phyloP scores from a whole-genome alignment of 345 rosid species.

The Geranium rotundifolium region DNA sequence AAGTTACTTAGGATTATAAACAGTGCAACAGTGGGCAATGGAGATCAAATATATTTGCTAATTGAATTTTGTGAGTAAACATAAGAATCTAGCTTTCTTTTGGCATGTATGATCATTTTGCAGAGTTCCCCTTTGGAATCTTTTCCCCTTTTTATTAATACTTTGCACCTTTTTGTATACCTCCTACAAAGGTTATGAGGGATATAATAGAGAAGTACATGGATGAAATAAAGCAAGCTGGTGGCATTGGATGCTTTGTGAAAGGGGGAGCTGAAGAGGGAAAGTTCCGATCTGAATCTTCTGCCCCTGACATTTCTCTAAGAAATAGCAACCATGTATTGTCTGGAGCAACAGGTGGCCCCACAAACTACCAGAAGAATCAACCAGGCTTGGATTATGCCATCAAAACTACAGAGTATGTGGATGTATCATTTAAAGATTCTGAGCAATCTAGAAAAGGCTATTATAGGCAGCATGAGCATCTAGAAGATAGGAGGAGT shows the following conservation, averaged over 20 bases:
- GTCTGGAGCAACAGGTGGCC: constrained; percentile 13
- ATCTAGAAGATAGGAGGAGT: constrained; percentile 13
- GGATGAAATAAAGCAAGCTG: constrained; percentile 71
- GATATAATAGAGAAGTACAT: constrained; percentile 81
- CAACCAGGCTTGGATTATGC: constrained; percentile 18
- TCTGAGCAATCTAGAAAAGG: constrained; percentile 19
- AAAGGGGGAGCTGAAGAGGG: constrained; percentile 28
- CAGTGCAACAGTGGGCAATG: too few relatives aligned
- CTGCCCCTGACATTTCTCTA: constrained; percentile 11
- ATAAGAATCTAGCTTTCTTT: background rate
- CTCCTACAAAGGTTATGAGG: constrained; percentile 47
- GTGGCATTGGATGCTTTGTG: constrained; percentile 82
- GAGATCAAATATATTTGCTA: background rate
- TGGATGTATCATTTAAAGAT: constrained; percentile 18
- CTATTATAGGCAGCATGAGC: constrained; percentile 18
- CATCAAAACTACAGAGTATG: constrained; percentile 15
- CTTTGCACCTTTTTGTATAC: constrained; percentile 6
- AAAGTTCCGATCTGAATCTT: constrained; percentile 17
- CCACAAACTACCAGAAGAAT: constrained; percentile 16
- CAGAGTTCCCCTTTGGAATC: background rate
- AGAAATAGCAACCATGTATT: constrained; percentile 12
- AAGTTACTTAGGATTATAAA: too few relatives aligned
- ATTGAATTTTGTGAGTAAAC: background rate
- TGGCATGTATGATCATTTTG: background rate
- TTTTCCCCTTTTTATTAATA: background rate